Evolutionary conservation across 2,329 filamentous ascomycete species (phyloP), one percentile per base, ranked within the genome.

Genomic region (Dothistroma pini): DNA sequence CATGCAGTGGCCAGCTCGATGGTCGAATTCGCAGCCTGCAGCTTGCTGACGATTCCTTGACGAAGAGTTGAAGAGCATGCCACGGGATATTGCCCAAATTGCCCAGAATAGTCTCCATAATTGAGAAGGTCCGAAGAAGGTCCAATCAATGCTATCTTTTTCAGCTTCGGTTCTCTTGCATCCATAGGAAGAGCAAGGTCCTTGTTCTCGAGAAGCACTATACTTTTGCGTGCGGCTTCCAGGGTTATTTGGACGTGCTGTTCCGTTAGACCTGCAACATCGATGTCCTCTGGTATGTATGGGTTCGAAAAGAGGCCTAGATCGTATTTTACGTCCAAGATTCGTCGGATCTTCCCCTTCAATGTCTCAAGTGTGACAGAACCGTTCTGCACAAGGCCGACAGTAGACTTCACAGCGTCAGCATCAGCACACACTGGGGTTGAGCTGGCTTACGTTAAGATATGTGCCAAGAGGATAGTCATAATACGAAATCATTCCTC

Each of bases 31-130:
- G 56, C 21, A 1, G 48, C 44, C 32, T 59, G 9, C 22, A 63
- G 41, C 1, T 35, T 57, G 22, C 59, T 52, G 7, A 61, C 31
- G 10, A 65, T 55, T 6, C 60, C 58, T 61, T 65, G 44, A 8
- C 61, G 60, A 8, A 65, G 31, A 2, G 63, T 65, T 22, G 60
- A 63, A 6, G 63, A 61, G 19, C 61, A 48, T 44, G 56, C 58
- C 0, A 57, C 47, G 7, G 63, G 63, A 52, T 61, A 63, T 41
- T 61, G 58, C 1, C 63, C 63, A 34, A 65, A 65, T 35, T 63
- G 63, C 19, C 63, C 63, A 50, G 60, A 54, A 34, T 65, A 65
- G 55, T 65, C 63, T n/a, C 60, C 63, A 19, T 57, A 65, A 47
- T 65, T 63, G 32, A 63, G 50, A 1, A 21, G 49, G 54, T 63